Evolutionary conservation across 768 basidiomycete genomes (phyloP).

Genomic region (Amanita rimosa): DNA sequence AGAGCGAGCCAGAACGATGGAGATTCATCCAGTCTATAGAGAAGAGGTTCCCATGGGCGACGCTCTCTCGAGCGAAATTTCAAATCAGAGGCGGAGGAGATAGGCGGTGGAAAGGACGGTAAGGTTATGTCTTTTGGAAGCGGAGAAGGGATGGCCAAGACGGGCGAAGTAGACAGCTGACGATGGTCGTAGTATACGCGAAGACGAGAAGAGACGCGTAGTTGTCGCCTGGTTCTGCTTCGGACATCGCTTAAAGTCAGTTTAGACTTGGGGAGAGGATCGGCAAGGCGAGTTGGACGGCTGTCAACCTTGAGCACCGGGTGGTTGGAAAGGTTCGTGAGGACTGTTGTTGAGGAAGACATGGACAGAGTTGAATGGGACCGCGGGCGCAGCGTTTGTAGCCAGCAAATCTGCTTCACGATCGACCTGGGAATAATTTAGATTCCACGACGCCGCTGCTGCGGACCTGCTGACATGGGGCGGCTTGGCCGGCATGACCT

Average conservation of each 20-base stretch:
- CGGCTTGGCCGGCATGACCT: too few relatives aligned
- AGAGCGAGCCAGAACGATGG: constrained; percentile 51
- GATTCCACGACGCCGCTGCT: background rate
- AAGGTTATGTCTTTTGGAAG: background rate
- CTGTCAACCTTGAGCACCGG: background rate
- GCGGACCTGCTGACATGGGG: background rate
- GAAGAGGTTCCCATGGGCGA: background rate
- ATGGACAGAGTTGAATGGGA: background rate
- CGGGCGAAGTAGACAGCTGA: background rate
- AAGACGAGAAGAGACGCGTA: constrained; percentile 1
- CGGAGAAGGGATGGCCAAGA: background rate
- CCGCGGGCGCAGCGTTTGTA: background rate
- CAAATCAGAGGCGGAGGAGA: background rate
- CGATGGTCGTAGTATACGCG: constrained; percentile 1
- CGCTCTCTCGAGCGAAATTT: background rate
- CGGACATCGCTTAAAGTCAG: background rate
- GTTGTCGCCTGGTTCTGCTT: background rate
- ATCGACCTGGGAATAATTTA: background rate
- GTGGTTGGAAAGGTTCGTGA: background rate
- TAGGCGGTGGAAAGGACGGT: background rate
- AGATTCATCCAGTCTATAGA: constrained; percentile 9
- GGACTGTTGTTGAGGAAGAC: background rate
- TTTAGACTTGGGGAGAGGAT: background rate
- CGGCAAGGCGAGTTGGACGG: background rate
- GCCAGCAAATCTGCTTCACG: background rate